Percentiles rank a stretch among this genome's conserved stretches.
Evolutionary conservation across 2,329 filamentous ascomycete species (phyloP).

Genomic region (Colletotrichum spinosum): DNA sequence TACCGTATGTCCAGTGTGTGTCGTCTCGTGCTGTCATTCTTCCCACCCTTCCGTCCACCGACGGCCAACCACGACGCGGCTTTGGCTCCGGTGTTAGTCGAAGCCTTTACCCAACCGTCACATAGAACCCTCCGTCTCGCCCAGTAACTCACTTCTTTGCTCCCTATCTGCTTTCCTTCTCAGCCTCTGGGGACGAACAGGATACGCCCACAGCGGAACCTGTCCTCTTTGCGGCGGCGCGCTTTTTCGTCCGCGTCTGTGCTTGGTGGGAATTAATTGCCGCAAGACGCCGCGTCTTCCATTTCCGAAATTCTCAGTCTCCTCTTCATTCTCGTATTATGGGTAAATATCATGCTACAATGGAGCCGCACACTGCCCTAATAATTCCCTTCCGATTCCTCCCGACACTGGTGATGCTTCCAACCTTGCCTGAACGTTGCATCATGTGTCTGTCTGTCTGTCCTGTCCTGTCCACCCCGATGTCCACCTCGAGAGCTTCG

Average conservation of each 20-base stretch:
- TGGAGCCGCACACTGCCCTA: slow-evolving; percentile 14
- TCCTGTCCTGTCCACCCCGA: slow-evolving; percentile 1
- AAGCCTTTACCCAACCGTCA: slow-evolving; percentile 31
- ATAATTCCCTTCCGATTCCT: slow-evolving; percentile 23
- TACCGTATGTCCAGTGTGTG: neutral
- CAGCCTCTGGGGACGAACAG: too few relatives aligned
- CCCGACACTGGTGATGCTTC: slow-evolving; percentile 22
- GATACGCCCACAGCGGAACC: slow-evolving; percentile 33
- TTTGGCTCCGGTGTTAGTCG: slow-evolving; percentile 8
- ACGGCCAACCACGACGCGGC: slow-evolving; percentile 18
- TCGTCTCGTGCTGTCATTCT: slow-evolving; percentile 12
- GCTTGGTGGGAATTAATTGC: slow-evolving; percentile 24
- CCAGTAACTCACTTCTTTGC: neutral
- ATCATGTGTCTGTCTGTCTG: slow-evolving; percentile 4
- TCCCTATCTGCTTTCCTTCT: too few relatives aligned
- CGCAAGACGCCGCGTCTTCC: slow-evolving; percentile 17
- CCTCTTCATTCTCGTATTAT: slow-evolving; percentile 26
- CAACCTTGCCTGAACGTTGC: neutral
- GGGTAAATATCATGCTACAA: slow-evolving; percentile 17
- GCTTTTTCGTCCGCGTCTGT: neutral
- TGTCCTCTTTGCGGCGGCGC: slow-evolving; percentile 8
- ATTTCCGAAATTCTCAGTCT: slow-evolving; percentile 10
- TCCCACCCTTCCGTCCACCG: slow-evolving; percentile 7
- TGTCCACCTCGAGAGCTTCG: neutral
- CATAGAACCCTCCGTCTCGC: too few relatives aligned